Conservation (phyloP, 1,139 yeast species). For the Yamadazyma dushanensis region DNA sequence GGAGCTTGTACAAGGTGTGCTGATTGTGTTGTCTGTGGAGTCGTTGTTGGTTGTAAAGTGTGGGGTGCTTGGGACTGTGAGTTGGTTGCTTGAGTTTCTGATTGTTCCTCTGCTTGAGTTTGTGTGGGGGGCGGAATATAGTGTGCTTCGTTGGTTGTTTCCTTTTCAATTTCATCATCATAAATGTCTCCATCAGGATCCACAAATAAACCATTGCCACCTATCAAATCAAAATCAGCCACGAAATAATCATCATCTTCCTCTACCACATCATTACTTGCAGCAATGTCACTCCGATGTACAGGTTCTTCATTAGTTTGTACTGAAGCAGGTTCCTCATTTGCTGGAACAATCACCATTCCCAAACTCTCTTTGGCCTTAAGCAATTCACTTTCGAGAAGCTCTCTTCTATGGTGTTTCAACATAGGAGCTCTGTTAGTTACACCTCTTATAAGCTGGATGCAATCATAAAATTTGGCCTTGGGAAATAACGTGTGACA, state of each 20-base stretch:
- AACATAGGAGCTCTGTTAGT: slow-evolving; percentile 35
- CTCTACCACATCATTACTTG: slow-evolving; percentile 12
- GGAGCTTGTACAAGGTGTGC: neutral
- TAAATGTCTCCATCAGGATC: slow-evolving; percentile 24
- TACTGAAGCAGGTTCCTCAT: slow-evolving; percentile 1
- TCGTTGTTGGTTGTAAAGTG: neutral
- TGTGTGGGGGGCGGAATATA: slow-evolving; percentile 1
- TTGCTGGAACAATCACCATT: slow-evolving; percentile 21
- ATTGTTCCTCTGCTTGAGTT: neutral
- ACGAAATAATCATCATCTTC: slow-evolving; percentile 13
- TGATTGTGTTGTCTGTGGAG: neutral
- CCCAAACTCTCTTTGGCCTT: slow-evolving; percentile 36
- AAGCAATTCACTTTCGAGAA: slow-evolving; percentile 35
- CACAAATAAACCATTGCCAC: slow-evolving; percentile 24
- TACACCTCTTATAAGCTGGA: slow-evolving; percentile 33
- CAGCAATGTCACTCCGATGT: slow-evolving; percentile 4
- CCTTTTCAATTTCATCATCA: neutral
- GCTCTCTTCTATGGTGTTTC: slow-evolving; percentile 36
- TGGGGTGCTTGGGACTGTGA: neutral
- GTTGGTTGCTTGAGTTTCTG: slow-evolving; percentile 1
- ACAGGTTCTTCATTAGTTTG: neutral
- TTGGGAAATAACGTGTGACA: slow-evolving; percentile 79
- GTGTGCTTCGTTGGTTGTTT: neutral
- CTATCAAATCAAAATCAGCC: slow-evolving; percentile 39
- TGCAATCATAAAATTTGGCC: slow-evolving; percentile 69